Percentiles rank a stretch among this genome's conserved stretches.
phyloP scores from a whole-genome alignment of 1,139 yeast species.

The Hansenula sp. region DNA sequence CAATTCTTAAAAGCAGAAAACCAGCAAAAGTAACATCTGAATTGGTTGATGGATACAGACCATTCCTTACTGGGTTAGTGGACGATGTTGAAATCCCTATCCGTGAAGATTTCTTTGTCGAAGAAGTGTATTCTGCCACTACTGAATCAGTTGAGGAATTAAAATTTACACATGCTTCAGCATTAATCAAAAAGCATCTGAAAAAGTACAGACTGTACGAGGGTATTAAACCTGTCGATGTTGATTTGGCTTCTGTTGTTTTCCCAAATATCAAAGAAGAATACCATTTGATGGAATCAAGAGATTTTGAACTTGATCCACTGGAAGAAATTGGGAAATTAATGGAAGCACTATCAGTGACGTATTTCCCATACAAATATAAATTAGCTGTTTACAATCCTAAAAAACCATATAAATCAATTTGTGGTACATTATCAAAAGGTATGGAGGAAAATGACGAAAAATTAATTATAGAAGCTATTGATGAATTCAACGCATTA shows the following conservation, averaged over 20 bases:
- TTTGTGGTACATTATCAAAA: slow-evolving; percentile 39
- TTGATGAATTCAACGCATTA: slow-evolving; percentile 38
- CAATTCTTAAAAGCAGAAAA: slow-evolving; percentile 14
- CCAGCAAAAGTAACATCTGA: background rate
- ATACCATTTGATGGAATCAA: slow-evolving; percentile 22
- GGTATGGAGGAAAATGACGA: slow-evolving; percentile 36
- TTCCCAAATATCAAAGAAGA: slow-evolving; percentile 25
- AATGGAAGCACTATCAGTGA: slow-evolving; percentile 44
- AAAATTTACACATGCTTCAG: slow-evolving; percentile 12
- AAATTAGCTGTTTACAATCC: slow-evolving; percentile 30
- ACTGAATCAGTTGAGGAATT: slow-evolving; percentile 1
- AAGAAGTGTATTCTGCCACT: slow-evolving; percentile 11
- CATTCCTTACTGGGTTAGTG: slow-evolving; percentile 11
- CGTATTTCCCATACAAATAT: slow-evolving; percentile 42
- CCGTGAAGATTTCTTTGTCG: slow-evolving; percentile 15
- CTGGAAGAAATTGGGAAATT: slow-evolving; percentile 62
- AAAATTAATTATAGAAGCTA: slow-evolving; percentile 27
- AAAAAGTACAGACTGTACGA: slow-evolving; percentile 14
- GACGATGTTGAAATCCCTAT: slow-evolving; percentile 19
- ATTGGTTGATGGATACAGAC: slow-evolving; percentile 19
- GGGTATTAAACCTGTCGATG: slow-evolving; percentile 7
- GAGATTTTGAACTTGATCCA: slow-evolving; percentile 54
- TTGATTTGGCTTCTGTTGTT: slow-evolving; percentile 23
- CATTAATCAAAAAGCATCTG: slow-evolving; percentile 7
- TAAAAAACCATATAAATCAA: slow-evolving; percentile 35